phyloP scores from a whole-genome alignment of 192 early-diverging fungal species.

The Gonapodya sp. region DNA sequence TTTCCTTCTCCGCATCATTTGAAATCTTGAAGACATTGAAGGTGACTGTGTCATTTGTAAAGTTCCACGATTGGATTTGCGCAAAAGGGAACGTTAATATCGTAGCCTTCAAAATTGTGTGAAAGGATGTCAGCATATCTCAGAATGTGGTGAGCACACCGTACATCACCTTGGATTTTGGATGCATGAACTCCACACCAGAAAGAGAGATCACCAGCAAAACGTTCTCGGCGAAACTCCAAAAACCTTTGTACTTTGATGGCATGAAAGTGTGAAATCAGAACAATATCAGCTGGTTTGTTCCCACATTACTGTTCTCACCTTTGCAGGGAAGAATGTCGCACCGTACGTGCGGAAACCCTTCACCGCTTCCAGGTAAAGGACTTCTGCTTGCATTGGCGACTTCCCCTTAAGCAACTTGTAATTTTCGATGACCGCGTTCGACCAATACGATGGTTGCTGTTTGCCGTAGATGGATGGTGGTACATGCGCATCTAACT shows the following conservation, averaged over 20 bases:
- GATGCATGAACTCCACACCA: slow-evolving; percentile 37
- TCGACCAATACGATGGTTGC: slow-evolving; percentile 26
- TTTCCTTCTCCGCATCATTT: background rate
- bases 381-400: slow-evolving; percentile 23
- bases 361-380: slow-evolving; percentile 31
- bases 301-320: slow-evolving; percentile 13
- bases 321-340: slow-evolving; percentile 31
- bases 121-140: too few relatives aligned
- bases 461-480: slow-evolving; percentile 25
- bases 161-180: slow-evolving; percentile 22
- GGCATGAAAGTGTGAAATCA: slow-evolving; percentile 16
- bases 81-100: background rate
- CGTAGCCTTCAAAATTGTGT: background rate
- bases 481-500: slow-evolving; percentile 27
- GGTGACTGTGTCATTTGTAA: background rate
- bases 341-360: slow-evolving; percentile 33
- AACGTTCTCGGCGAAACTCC: slow-evolving; percentile 35
- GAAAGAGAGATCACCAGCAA: slow-evolving; percentile 24
- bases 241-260: slow-evolving; percentile 26
- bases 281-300: slow-evolving; percentile 4
- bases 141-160: too few relatives aligned
- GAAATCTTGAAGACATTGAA: background rate
- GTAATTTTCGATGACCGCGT: slow-evolving; percentile 34
- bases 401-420: slow-evolving; percentile 22
- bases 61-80: background rate